Base-by-base conservation (phyloP, 2,329 filamentous ascomycete genomes). In the Aspergillus ochraceus region DNA sequence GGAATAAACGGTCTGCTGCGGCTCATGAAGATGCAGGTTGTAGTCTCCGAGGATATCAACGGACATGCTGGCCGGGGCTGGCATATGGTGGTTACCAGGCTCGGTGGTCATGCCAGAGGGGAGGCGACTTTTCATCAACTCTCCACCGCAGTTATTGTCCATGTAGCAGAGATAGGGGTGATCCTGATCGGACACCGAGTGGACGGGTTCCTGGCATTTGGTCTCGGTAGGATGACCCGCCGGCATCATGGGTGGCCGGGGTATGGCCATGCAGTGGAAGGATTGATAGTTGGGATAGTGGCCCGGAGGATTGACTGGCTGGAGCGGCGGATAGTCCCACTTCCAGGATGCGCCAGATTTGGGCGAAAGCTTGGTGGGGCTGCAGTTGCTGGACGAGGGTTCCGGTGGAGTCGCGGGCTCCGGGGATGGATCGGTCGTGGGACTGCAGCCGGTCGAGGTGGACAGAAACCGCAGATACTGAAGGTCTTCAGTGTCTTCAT, bases 361-460 rank as follows among this genome's bases (percentile, higher is more conserved):
- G 54, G 67, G 62, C 22, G 64, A 68, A 55, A 59, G 63, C 52
- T 55, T 64, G 30, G 54, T 62, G 57, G 60, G 68, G 60, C 45
- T 69, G 56, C 47, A 66, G 60, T 53, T 65, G 51, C 57, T 70
- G 14, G 68, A 66, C 1, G 69, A 70, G 42, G 70, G 71, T 20
- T 74, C 73, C 12, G 69, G 67, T 20, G 73, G 73, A 24, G 73
- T 75, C 9, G 64, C 56, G 24, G 74, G 74, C 54, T 76, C 73
- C 10, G 75, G 72, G 1, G 76, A 77, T 17, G 75, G 70, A 46
- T 76, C 75, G n/a, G 74, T 69, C 20, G 74, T 74, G 26, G 71
- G 73, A 50, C 70, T 73, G 58, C 70, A 75, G 51, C 76, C 75
- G 4, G 73, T 70, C 6, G 74, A 73, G 10, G 70, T 73, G 20